Evolutionary conservation across 768 basidiomycete species (phyloP), one percentile per base, ranked within the genome.

Genomic region (Suillus bovinus): DNA sequence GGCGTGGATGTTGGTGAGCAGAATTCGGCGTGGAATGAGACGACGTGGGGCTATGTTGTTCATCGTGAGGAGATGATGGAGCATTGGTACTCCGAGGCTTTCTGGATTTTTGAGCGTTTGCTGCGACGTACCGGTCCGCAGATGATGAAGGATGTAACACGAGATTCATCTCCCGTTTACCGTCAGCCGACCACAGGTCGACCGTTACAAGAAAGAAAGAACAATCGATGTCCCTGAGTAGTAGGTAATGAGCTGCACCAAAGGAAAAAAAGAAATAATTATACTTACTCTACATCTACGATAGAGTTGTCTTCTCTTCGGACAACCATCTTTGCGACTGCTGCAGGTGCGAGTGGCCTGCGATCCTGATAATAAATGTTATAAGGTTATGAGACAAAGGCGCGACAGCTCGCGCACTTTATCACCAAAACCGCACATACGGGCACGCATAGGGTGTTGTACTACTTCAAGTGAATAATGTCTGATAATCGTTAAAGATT

Each of bases 351-450:
- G 59, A 97, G 81, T 0, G 95, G 94, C 58, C 95, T 83, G 64
- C 95, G 89, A 83, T 98, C 95, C 92, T 96, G 74, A 36, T 0
- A 64, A 47, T 54, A 39, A 65, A 24, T 59, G 61, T 61, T 60
- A 66, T 64, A 67, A 65, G 56, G 55, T 38, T 60, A 27, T 58
- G 33, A 52, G 61, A 39, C 65, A 20, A 44, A 42, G 59, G 67
- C 71, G 46, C 29, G 58, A 52, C 20, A 31, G 20, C 17, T 61
- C 52, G 70, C 81, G 63, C 67, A 94, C 94, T 82, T 96, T 96
- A 81, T 97, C 94, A 50, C 95, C 95, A 74, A 96, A 96, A 13
- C 96, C 96, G 73, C 95, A 96, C 89, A 96, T 96, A 66, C 95
- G 86, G 1, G 95, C 96, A 47, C 95, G 86, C 53, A 92, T 75